phyloP scores from a whole-genome alignment of 2,329 filamentous ascomycete species.

The Zymoseptoria brevis region DNA sequence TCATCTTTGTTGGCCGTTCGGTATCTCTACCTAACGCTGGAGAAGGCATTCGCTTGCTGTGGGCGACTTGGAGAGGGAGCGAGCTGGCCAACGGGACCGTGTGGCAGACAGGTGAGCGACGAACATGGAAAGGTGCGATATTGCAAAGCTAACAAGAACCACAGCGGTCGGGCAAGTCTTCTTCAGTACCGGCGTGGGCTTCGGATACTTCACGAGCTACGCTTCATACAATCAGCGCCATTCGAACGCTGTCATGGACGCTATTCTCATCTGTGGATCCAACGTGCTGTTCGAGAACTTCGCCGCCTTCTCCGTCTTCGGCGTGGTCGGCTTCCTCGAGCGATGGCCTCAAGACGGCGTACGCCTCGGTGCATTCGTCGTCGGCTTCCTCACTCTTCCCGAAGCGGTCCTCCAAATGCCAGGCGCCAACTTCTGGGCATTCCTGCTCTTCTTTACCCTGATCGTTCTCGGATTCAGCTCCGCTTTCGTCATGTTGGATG shows the following conservation, averaged over 20 bases:
- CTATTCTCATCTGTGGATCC: conserved; percentile 48
- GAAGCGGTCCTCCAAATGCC: conserved; percentile 51
- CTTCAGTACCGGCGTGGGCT: conserved; percentile 31
- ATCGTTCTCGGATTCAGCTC: conserved; percentile 52
- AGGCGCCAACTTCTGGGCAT: conserved; percentile 50
- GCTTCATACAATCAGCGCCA: conserved; percentile 50
- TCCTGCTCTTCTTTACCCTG: conserved; percentile 52
- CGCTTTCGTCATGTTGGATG: conserved; percentile 53
- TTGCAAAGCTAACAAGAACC: not conserved
- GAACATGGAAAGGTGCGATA: not conserved
- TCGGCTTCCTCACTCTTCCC: conserved; percentile 52
- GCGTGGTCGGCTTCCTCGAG: conserved; percentile 46
- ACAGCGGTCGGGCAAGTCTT: conserved; percentile 51
- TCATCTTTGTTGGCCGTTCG: conserved; percentile 49
- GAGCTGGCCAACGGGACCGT: conserved; percentile 45
- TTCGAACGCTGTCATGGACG: conserved; percentile 53
- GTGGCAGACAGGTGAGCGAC: conserved; percentile 43
- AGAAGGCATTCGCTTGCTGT: conserved; percentile 46
- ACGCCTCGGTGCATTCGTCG: conserved; percentile 47
- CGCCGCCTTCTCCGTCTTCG: conserved; percentile 45
- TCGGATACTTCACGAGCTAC: conserved; percentile 54
- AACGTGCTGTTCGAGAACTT: conserved; percentile 50
- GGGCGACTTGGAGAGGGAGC: conserved; percentile 42
- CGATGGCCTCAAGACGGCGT: conserved; percentile 38
- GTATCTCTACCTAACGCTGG: conserved; percentile 48